Base-by-base conservation (phyloP, 1,284 basidiomycete species). In the Papiliotrema flavescens region DNA sequence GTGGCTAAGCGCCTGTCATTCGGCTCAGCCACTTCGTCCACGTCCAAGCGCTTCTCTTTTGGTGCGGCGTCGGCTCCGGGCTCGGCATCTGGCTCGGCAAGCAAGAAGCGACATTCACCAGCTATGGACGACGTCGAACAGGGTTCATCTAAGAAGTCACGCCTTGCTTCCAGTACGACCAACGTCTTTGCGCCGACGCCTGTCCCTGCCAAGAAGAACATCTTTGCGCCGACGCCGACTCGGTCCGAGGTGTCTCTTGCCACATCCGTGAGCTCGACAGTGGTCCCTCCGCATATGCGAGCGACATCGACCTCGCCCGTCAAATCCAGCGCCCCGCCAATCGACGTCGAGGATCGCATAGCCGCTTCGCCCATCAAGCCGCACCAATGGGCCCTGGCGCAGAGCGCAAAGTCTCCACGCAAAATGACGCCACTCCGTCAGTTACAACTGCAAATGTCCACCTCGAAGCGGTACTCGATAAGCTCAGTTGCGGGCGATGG, bases 1-100 rank as follows among this genome's bases (percentile, higher is more conserved):
- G 69, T 71, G 2, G 70, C 69, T 41, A 70, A 71, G 51, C 66
- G 67, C 0, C 52, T 71, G 9, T 61, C 60, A n/a, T 68, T 71
- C 49, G 65, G 62, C n/a, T 65, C 67, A 7, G 50, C 53, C 17
- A 61, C 61, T 3, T 51, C 54, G 2, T 61, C 60, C 34, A 32
- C 28, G 2, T 69, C 69, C 42, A 70, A 71, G 51, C 66, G 67
- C 0, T 50, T 71, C 13, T 61, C 60, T 19, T 68, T 71, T 49
- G 65, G 62, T 17, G 64, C 67, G 11, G 48, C 53, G 11, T 60
- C 61, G 3, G 48, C 52, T 1, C 60, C 60, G 34, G 34, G 35
- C n/a, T 26, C 22, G 53, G 59, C 1, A 47, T 47, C 1, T 39
- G 11, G 28, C 28, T 32, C 28, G 28, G 46, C 11, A 41, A 55